These are phyloP conservation scores for Pulveroboletus sp. DNA, from an alignment of 768 basidiomycete species.

Conservation along the genomic window DNA sequence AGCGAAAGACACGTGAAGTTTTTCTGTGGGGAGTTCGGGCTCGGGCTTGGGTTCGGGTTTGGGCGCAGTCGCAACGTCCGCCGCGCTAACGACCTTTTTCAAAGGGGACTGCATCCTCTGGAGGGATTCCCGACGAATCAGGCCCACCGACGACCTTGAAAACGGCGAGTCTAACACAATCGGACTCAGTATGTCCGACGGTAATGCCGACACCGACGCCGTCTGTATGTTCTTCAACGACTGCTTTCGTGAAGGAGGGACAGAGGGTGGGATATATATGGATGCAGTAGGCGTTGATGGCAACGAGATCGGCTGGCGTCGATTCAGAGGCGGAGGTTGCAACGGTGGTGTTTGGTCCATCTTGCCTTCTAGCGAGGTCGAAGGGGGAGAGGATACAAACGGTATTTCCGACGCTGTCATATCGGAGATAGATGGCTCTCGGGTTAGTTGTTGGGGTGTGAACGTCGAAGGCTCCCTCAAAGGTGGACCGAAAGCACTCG, in stretches of 20 bases:
- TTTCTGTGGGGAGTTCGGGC: constrained; percentile 3
- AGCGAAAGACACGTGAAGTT: constrained; percentile 1
- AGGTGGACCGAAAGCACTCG: neutral
- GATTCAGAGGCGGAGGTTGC: constrained; percentile 28
- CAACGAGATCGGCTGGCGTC: constrained; percentile 31
- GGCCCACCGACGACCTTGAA: constrained; percentile 15
- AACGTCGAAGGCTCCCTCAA: neutral
- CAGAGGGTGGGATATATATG: constrained; percentile 13
- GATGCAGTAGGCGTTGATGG: constrained; percentile 31
- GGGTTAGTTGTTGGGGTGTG: constrained; percentile 1
- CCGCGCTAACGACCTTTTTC: constrained; percentile 12
- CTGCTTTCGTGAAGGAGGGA: constrained; percentile 13
- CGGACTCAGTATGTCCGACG: constrained; percentile 31
- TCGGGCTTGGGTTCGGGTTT: too few species aligned
- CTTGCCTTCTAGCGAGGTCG: constrained; percentile 2
- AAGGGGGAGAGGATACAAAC: constrained; percentile 14
- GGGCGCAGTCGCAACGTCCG: too few species aligned
- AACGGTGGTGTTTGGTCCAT: constrained; percentile 10
- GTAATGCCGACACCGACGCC: constrained; percentile 12
- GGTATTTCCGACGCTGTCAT: neutral
- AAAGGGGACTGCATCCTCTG: constrained; percentile 27
- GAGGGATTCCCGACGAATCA: constrained; percentile 24
- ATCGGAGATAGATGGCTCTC: neutral
- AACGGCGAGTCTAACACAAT: constrained; percentile 27
- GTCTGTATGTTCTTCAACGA: constrained; percentile 28